Evolutionary conservation across 495 filamentous ascomycete species (phyloP).

Genomic region (Hypomontagnella monticulosa): DNA sequence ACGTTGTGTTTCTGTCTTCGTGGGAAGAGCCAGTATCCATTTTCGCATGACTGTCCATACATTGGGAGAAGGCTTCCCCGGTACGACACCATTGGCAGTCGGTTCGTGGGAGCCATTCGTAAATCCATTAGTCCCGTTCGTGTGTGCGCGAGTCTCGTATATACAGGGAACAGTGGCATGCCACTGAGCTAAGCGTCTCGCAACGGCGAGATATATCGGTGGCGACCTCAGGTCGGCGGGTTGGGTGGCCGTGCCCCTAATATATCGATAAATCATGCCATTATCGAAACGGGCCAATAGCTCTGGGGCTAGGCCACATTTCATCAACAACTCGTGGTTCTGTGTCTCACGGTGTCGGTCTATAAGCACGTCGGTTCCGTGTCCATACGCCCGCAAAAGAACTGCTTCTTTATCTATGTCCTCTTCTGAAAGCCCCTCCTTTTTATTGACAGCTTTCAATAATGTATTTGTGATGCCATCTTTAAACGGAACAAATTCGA

Average conservation of each 20-base stretch:
- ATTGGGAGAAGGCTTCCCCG: conserved; percentile 74
- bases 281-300: conserved; percentile 95
- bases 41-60: conserved; percentile 95
- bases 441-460: conserved; percentile 84
- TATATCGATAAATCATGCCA: conserved; percentile 92
- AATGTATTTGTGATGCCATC: conserved; percentile 99
- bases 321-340: conserved; percentile 76
- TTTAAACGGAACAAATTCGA: conserved; percentile 91
- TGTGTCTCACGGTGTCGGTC: conserved; percentile 87
- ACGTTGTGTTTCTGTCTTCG: conserved; percentile 70
- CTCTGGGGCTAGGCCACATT: conserved; percentile 80
- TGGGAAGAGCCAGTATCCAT: conserved; percentile 90
- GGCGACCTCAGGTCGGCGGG: conserved; percentile 79
- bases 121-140: conserved; percentile 16
- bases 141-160: conserved; percentile 47
- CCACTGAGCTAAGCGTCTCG: conserved; percentile 87
- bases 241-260: conserved; percentile 79
- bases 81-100: conserved; percentile 65
- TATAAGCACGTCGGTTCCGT: conserved; percentile 93
- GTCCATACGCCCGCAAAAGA: conserved; percentile 91
- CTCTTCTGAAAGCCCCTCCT: conserved; percentile 76
- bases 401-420: conserved; percentile 88
- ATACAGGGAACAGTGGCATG: conserved; percentile 80
- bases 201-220: conserved; percentile 82
- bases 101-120: conserved; percentile 46